Base-by-base conservation (phyloP, 2,329 filamentous ascomycete genomes). In the Phialophora expanda region DNA sequence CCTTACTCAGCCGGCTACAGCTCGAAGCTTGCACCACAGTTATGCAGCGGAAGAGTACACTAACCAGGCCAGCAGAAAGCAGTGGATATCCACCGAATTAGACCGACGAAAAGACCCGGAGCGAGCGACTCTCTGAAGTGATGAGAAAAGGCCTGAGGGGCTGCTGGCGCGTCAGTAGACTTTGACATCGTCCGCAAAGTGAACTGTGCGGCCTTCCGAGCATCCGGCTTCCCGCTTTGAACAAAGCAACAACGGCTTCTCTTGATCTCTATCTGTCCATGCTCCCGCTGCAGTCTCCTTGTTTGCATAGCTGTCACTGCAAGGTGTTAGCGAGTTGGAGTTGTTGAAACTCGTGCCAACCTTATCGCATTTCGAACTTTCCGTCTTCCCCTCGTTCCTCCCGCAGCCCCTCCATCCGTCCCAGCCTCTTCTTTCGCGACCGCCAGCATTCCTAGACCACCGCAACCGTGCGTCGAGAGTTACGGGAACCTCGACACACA, bases 1-100 rank as follows among this genome's bases (percentile, higher is more conserved):
- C 28, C 59, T 62, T 62, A 62, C 59, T 62, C 59, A 62, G 46
- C 59, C 17, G 28, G 17, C 48, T 48, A 41, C 59, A 62, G 44
- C 44, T 50, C 24, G 30, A 30, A 11, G 8, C 4, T 55, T 28
- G 53, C 12, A 55, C 22, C n/a, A n/a, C 24, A 55, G 28, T 11
- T 32, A 34, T 12, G 48, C 20, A 26, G 26, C 20, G 26, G 48
- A 44, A 44, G 14, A 44, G 48, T 26, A 12, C 48, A 53, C 48
- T 28, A 26, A 53, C 20, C 20, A 12, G 53, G 28, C 53, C 28
- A 34, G 2, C 53, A 55, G n/a, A 34, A n/a, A 30, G 26, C 53
- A 55, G 53, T 55, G 53, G 53, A 55, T 34, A 55, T 30, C 17
- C 17, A 20, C 28, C 28, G 53, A 32, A 55, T 26, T 55, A 34